A percentile compares a stretch with the other conserved stretches of the same genome.
Evolutionary conservation across 768 basidiomycete species (phyloP).

Genomic region (Grammothele lineata): DNA sequence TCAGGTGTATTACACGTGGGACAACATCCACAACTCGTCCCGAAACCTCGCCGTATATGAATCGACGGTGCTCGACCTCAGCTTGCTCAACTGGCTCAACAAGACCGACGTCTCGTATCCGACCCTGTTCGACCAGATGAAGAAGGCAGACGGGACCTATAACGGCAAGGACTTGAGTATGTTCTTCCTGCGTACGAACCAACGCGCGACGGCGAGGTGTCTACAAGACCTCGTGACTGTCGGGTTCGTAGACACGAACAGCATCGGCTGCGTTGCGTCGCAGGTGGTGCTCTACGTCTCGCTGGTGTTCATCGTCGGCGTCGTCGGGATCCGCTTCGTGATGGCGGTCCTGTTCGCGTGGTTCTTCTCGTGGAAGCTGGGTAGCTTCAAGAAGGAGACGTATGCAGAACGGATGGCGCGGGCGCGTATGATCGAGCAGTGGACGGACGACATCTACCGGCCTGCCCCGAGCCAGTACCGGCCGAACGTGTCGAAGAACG

Average conservation of each 20-base stretch:
- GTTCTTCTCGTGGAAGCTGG: slow-evolving; percentile 96
- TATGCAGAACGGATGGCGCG: slow-evolving; percentile 90
- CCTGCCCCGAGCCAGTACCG: slow-evolving; percentile 89
- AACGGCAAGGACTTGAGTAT: slow-evolving; percentile 87
- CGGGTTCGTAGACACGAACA: slow-evolving; percentile 92
- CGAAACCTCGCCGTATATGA: slow-evolving; percentile 93
- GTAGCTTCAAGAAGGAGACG: slow-evolving; percentile 90
- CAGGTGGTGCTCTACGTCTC: slow-evolving; percentile 92
- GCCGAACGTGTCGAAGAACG: slow-evolving; percentile 80
- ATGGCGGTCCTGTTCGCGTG: slow-evolving; percentile 98
- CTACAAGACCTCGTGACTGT: slow-evolving; percentile 82
- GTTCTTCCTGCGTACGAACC: slow-evolving; percentile 67
- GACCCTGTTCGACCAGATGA: slow-evolving; percentile 74
- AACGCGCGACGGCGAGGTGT: slow-evolving; percentile 70
- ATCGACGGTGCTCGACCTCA: slow-evolving; percentile 87
- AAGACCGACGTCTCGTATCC: slow-evolving; percentile 80
- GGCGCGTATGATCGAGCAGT: slow-evolving; percentile 88
- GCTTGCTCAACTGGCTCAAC: slow-evolving; percentile 82
- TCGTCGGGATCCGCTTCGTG: slow-evolving; percentile 89
- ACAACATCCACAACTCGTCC: slow-evolving; percentile 60
- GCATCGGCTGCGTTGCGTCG: slow-evolving; percentile 95
- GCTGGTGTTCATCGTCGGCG: slow-evolving; percentile 95
- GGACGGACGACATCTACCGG: slow-evolving; percentile 94
- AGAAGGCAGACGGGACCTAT: slow-evolving; percentile 62
- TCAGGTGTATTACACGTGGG: slow-evolving; percentile 94